phyloP scores from a whole-genome alignment of 1,139 yeast species.

The Pichia sp. region DNA sequence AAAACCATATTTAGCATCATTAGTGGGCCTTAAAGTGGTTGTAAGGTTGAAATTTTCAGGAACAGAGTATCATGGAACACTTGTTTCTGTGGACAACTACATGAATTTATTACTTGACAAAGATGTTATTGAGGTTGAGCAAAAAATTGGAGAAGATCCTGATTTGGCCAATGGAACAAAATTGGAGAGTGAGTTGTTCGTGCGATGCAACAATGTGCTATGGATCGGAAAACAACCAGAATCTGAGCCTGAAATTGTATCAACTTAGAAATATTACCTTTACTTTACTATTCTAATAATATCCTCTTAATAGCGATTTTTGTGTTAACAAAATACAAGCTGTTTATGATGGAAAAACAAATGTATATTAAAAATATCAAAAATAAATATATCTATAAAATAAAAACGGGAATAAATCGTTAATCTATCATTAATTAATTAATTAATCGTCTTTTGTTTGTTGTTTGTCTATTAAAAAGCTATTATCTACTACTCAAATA shows the following conservation, averaged over 20 bases:
- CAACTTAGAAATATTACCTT: too few relatives aligned
- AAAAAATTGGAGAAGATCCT: slow-evolving; percentile 11
- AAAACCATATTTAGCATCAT: slow-evolving; percentile 76
- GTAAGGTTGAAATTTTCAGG: slow-evolving; percentile 91
- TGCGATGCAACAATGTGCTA: slow-evolving; percentile 75
- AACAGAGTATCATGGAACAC: slow-evolving; percentile 82
- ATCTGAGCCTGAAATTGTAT: neutral
- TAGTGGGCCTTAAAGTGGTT: slow-evolving; percentile 62
- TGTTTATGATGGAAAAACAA: too few relatives aligned
- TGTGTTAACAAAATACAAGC: too few relatives aligned
- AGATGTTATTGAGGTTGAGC: slow-evolving; percentile 30
- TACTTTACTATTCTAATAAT: too few relatives aligned
- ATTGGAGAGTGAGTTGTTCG: slow-evolving; percentile 54
- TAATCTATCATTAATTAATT: too few relatives aligned
- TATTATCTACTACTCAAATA: neutral
- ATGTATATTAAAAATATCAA: too few relatives aligned
- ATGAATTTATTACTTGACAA: slow-evolving; percentile 75
- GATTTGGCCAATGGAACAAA: slow-evolving; percentile 15
- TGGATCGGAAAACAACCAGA: slow-evolving; percentile 43
- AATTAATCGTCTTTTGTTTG: too few relatives aligned
- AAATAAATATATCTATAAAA: too few relatives aligned
- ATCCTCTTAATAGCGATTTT: too few relatives aligned
- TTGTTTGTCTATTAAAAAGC: neutral
- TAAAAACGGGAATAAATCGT: too few relatives aligned
- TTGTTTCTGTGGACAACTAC: slow-evolving; percentile 81